These are phyloP conservation scores for Rugonectria rugulosa DNA, from an alignment of 2,329 filamentous ascomycete genomes.

Conservation along the genomic window DNA sequence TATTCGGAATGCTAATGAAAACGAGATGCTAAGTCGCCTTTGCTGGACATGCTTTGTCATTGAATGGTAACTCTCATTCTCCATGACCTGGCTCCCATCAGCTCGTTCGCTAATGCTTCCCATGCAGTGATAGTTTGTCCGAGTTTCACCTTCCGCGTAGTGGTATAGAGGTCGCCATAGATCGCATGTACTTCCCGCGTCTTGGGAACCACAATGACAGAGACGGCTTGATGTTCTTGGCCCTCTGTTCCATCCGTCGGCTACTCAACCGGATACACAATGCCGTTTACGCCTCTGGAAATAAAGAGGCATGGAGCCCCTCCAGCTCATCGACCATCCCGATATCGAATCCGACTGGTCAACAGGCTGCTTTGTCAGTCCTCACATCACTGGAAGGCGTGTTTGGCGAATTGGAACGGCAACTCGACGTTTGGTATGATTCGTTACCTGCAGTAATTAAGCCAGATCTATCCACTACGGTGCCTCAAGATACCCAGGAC, in stretches of 20 bases:
- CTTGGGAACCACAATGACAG: not conserved
- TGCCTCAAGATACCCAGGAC: slow-evolving; percentile 18
- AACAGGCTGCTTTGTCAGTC: not conserved
- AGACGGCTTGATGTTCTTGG: slow-evolving; percentile 17
- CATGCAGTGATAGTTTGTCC: slow-evolving; percentile 4
- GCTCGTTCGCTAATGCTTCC: not conserved
- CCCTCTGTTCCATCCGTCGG: slow-evolving; percentile 31
- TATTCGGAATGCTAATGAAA: slow-evolving; percentile 2
- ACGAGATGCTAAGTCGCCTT: slow-evolving; percentile 26
- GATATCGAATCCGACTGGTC: not conserved
- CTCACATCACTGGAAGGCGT: slow-evolving; percentile 30
- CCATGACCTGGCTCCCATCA: not conserved
- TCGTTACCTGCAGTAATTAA: slow-evolving; percentile 33
- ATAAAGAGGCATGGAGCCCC: not conserved
- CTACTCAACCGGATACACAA: slow-evolving; percentile 38
- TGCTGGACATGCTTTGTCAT: slow-evolving; percentile 38
- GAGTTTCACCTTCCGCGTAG: slow-evolving; percentile 13
- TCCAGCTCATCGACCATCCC: not conserved
- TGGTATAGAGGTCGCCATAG: slow-evolving; percentile 9
- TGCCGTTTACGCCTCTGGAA: slow-evolving; percentile 19
- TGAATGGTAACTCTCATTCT: slow-evolving; percentile 29
- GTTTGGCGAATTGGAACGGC: slow-evolving; percentile 30
- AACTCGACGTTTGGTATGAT: slow-evolving; percentile 38
- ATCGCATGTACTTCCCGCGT: slow-evolving; percentile 11
- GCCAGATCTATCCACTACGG: slow-evolving; percentile 27